Conservation (phyloP, 2,329 filamentous ascomycete species). For the Tolypocladium paradoxum region DNA sequence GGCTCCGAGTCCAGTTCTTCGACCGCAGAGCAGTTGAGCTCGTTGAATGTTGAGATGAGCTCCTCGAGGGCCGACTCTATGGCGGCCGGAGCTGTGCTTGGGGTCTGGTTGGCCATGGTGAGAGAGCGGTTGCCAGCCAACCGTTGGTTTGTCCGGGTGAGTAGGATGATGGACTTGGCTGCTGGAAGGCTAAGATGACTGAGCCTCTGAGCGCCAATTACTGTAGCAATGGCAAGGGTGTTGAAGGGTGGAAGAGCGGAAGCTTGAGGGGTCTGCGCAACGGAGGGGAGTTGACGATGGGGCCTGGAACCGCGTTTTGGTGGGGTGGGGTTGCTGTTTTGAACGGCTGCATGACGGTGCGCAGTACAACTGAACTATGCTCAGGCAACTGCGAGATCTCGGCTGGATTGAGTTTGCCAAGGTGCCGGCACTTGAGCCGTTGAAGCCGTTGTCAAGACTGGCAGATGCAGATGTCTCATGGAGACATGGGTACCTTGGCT, state of each 20-base stretch:
- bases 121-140: not conserved
- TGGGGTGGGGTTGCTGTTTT: not conserved
- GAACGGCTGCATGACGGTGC: too few species aligned
- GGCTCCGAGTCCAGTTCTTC: constrained; percentile 55
- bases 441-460: too few species aligned
- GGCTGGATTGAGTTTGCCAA: too few species aligned
- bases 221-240: too few species aligned
- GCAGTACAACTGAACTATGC: too few species aligned
- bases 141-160: not conserved
- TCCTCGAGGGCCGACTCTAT: constrained; percentile 19
- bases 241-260: not conserved
- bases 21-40: constrained; percentile 53
- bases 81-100: not conserved
- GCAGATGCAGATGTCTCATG: too few species aligned
- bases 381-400: too few species aligned
- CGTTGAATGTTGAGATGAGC: constrained; percentile 60
- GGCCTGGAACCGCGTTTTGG: not conserved
- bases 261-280: not conserved
- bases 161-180: not conserved
- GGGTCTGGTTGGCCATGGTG: not conserved
- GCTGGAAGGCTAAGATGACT: too few species aligned
- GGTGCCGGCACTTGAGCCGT: too few species aligned
- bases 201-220: too few species aligned
- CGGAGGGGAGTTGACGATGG: not conserved
- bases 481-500: too few species aligned